A percentile compares a stretch with the other conserved stretches of the same genome.
Conservation (phyloP, 2,329 filamentous ascomycete genomes). For the Esteya vermicola region DNA sequence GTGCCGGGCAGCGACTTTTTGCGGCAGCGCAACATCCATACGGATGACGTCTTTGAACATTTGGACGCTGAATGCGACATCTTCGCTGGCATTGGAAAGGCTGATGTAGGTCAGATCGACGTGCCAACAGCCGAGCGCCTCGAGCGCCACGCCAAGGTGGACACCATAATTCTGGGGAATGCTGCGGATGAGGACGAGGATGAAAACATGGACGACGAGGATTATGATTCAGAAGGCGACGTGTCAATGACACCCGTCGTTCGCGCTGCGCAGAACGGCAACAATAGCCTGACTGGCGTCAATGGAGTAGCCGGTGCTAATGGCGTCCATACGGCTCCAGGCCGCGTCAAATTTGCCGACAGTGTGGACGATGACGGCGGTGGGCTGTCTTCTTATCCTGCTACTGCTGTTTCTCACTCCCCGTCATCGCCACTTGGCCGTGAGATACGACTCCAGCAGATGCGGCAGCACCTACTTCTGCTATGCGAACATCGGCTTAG, state of each 20-base stretch:
- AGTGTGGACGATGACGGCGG: slow-evolving; percentile 8
- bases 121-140: slow-evolving; percentile 34
- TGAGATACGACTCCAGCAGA: slow-evolving; percentile 37
- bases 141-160: slow-evolving; percentile 13
- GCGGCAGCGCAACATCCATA: slow-evolving; percentile 29
- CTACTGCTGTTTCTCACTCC: background rate
- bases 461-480: slow-evolving; percentile 60
- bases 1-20: slow-evolving; percentile 21
- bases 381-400: no score
- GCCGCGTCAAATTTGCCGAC: slow-evolving; percentile 38
- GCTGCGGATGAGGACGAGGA: slow-evolving; percentile 18
- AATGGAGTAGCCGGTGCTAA: slow-evolving; percentile 12
- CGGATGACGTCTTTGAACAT: slow-evolving; percentile 39
- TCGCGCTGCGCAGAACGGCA: background rate
- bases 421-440: slow-evolving; percentile 3
- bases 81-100: slow-evolving; percentile 42
- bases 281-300: background rate
- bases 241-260: slow-evolving; percentile 1
- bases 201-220: slow-evolving; percentile 9
- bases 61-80: slow-evolving; percentile 39
- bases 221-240: slow-evolving; percentile 16
- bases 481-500: slow-evolving; percentile 54
- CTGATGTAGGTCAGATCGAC: slow-evolving; percentile 30
- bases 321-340: background rate
- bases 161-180: slow-evolving; percentile 10